Base-by-base conservation (phyloP, 169 alveolate genomes). In the Plasmodium relictum region DNA sequence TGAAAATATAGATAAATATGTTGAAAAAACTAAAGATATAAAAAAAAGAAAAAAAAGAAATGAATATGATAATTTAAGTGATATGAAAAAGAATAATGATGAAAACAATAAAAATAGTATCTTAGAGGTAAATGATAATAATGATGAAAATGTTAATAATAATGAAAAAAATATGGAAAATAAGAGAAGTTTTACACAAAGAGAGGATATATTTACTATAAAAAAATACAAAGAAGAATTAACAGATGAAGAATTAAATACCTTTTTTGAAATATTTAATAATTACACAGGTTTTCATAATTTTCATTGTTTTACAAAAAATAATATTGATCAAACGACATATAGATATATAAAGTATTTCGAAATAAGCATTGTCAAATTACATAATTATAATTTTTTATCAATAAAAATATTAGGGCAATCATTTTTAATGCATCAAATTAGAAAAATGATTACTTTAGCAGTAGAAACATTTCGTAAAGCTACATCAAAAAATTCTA, bases 381-480 rank as follows among this genome's bases (percentile, higher is more conserved):
- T 91, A 16, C 72, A 16, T 26, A 72, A 61, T 50, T 52, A 61
- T 26, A 72, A 88, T 22, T 86, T 92, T 39, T 89, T 95, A 37
- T 90, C 92, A n/a, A 85, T 95, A 26, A 56, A 73, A 44, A 95
- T 95, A 5, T 80, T 76, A 31, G 97, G 97, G 3, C 97, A 95
- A 74, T 95, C 97, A 54, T 95, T 95, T 61, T 70, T 95, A 62
- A 91, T 93, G 88, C 95, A 95, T 78, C 97, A 95, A 87, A 95
- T 95, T 20, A 90, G 97, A 80, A 95, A 95, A 76, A 95, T 95
- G 97, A 62, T 95, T 4, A 87, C 95, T 6, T 70, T 95, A 69
- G 95, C 95, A 18, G 88, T 92, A 24, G 97, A 95, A 58, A 93
- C 89, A 7, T 95, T 88, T 80, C 83, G 94, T 22, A 94, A 93